Evolutionary conservation across 495 filamentous ascomycete genomes (phyloP).

Genomic region (Hypoxylon lenormandii): DNA sequence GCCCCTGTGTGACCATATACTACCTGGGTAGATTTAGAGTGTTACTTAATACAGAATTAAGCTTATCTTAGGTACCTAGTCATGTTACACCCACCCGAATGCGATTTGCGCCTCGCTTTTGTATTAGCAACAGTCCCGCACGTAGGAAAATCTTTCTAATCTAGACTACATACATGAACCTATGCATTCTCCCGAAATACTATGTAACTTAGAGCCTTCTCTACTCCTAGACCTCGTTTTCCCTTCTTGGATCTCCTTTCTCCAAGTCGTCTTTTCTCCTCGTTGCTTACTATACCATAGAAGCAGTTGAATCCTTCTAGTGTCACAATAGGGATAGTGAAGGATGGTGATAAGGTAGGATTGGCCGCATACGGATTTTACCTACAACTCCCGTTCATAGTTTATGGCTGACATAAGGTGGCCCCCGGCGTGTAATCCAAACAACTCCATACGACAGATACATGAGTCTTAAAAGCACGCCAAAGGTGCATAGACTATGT

Average conservation of each 20-base stretch:
- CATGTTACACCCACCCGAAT: slow-evolving; percentile 6
- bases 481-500: too few species aligned
- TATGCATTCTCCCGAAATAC: neutral
- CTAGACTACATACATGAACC: neutral
- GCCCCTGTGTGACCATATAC: too few species aligned
- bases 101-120: neutral
- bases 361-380: too few species aligned
- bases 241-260: neutral
- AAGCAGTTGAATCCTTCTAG: neutral
- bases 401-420: too few species aligned
- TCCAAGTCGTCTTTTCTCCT: neutral
- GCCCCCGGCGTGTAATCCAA: too few species aligned
- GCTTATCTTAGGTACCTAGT: slow-evolving; percentile 3
- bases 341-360: too few species aligned
- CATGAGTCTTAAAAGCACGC: too few species aligned
- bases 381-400: too few species aligned
- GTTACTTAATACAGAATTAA: neutral
- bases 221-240: neutral
- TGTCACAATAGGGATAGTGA: neutral
- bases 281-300: slow-evolving; percentile 3
- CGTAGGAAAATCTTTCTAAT: neutral
- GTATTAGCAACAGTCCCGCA: neutral
- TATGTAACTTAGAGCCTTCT: neutral
- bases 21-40: too few species aligned
- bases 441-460: too few species aligned